Evolutionary conservation across 106 monocot genomes (phyloP).

Genomic region (Allium sativum): DNA sequence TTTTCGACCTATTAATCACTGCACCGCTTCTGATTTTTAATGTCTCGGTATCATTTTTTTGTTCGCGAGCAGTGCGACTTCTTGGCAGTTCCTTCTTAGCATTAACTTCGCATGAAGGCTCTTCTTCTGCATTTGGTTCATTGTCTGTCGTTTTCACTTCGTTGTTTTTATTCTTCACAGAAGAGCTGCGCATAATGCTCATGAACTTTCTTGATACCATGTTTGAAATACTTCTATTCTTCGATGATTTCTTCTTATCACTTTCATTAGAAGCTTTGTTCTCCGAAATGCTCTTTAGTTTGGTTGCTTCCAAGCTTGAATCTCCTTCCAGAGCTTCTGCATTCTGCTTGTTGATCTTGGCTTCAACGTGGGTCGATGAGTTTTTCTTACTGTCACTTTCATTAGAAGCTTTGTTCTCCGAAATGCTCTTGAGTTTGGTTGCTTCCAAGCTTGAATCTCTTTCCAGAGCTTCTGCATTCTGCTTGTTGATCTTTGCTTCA

Average conservation of each 20-base stretch:
- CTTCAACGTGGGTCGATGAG: neutral
- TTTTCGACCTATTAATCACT: conserved; percentile 31
- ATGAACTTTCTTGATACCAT: neutral
- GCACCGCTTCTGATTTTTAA: conserved; percentile 56
- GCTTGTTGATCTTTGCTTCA: too few species aligned
- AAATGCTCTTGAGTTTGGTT: conserved; percentile 1
- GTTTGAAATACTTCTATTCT: neutral
- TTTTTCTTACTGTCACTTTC: neutral
- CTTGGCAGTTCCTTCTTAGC: conserved; percentile 13
- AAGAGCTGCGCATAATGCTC: conserved; percentile 8
- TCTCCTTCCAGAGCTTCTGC: neutral
- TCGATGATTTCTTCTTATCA: neutral
- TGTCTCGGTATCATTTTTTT: conserved; percentile 15
- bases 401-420: too few species aligned
- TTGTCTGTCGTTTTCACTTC: neutral
- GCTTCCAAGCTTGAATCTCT: neutral
- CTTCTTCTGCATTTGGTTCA: neutral
- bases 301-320: conserved; percentile 6
- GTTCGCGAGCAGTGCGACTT: conserved; percentile 5
- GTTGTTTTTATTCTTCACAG: neutral
- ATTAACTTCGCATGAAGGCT: conserved; percentile 6
- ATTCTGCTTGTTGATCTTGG: too few species aligned
- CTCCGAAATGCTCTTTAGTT: neutral
- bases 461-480: neutral
- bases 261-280: too few species aligned